A percentile compares a stretch with the other conserved stretches of the same genome.
Conservation (phyloP, 441 rosid genomes). For the Sinapis alba region DNA sequence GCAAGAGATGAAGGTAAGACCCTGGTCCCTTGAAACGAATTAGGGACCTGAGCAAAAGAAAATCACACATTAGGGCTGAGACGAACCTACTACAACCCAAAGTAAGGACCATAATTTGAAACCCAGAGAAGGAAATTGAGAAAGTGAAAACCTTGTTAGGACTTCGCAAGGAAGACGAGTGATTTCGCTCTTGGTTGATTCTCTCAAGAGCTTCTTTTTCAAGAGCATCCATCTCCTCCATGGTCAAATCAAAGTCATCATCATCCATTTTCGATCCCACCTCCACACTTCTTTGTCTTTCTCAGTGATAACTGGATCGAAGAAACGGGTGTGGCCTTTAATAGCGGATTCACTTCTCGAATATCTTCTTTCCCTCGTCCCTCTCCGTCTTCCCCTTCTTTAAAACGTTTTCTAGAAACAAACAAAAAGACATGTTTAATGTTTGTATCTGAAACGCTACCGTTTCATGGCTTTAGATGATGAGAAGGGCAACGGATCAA, state of each 20-base stretch:
- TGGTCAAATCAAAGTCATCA: constrained; percentile 75
- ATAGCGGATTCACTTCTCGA: constrained; percentile 30
- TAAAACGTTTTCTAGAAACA: constrained; percentile 20
- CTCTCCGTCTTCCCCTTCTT: constrained; percentile 13
- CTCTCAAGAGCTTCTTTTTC: constrained; percentile 75
- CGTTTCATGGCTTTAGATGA: constrained; percentile 11
- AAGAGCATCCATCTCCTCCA: constrained; percentile 77
- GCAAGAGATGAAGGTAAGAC: constrained; percentile 39
- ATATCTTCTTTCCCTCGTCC: constrained; percentile 22
- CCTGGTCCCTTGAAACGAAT: constrained; percentile 37
- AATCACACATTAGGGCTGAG: constrained; percentile 1
- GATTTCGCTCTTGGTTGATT: constrained; percentile 52
- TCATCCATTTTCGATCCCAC: constrained; percentile 42
- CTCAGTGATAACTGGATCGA: neutral
- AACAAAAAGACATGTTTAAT: neutral
- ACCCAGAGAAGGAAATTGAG: constrained; percentile 35
- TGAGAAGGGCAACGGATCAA: neutral
- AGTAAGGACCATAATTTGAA: constrained; percentile 1
- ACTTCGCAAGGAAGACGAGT: constrained; percentile 29
- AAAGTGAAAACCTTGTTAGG: constrained; percentile 28
- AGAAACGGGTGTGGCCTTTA: constrained; percentile 3
- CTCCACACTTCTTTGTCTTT: constrained; percentile 26
- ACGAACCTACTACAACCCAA: neutral
- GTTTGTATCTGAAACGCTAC: neutral
- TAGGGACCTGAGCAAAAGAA: constrained; percentile 45